Evolutionary conservation across 768 basidiomycete species (phyloP), one percentile per base, ranked within the genome.

Genomic region (Mrakia hoshinonis): DNA sequence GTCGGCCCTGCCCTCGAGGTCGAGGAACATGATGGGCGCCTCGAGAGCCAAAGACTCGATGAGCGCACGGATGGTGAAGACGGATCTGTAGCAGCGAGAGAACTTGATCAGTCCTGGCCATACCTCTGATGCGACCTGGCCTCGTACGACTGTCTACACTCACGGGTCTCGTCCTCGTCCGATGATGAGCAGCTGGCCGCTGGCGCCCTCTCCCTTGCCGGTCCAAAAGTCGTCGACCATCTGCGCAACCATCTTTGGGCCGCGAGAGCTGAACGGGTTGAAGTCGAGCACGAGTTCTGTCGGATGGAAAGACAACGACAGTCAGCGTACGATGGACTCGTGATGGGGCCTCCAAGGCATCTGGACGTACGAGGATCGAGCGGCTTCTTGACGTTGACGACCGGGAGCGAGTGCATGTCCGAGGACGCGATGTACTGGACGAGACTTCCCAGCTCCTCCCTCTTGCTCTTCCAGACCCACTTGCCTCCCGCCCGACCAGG

Each of bases 251-350:
- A 36, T 31, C 7, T 61, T 22, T 15, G 20, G 58, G 0, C 58
- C 58, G 34, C 36, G 34, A 22, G 58, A 61, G 18, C 31, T 36
- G 36, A 61, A 61, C 5, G 58, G 58, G 58, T 61, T 61, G 34
- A 61, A 61, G 58, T 61, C 58, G 34, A 61, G 58, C 31, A 61
- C 36, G 34, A 61, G 58, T 22, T 61, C 58, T 61, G 34, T 39
- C 3, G 9, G 26, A 29, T 13, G 9, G 52, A 26, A 24, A 26
- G 24, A 12, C 24, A 54, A 24, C 11, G 26, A 31, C 3, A 61
- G 7, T 11, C 5, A 31, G 29, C 29, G 26, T 12, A 5, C 0
- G 12, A 29, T 12, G 5, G 29, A 36, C 1, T 10, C 29, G 58
- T 36, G 0, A 38, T 31, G 34, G 36, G 31, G 54, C 54, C 26